Conservation (phyloP, 2,329 filamentous ascomycete genomes). For the Alternaria longipes region DNA sequence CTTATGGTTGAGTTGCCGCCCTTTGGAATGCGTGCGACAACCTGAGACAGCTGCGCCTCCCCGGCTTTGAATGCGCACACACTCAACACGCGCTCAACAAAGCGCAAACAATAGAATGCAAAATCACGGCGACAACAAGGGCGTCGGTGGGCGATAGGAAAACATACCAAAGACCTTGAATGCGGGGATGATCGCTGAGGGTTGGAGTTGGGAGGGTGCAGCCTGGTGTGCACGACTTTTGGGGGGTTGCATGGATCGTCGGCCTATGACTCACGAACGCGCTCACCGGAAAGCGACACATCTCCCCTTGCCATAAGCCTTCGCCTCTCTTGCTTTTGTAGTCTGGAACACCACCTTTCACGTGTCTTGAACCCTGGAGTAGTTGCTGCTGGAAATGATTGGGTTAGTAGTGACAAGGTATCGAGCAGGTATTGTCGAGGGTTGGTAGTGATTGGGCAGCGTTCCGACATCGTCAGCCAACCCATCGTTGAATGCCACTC, state of each 20-base stretch:
- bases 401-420: neutral
- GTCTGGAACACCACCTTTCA: constrained; percentile 2
- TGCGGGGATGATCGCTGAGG: constrained; percentile 8
- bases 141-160: neutral
- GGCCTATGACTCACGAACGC: constrained; percentile 36
- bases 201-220: constrained; percentile 6
- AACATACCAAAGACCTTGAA: constrained; percentile 14
- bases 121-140: constrained; percentile 11
- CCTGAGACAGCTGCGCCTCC: constrained; percentile 33
- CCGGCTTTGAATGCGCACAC: constrained; percentile 8
- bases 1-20: constrained; percentile 17
- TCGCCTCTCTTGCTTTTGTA: constrained; percentile 8
- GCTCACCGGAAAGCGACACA: constrained; percentile 30
- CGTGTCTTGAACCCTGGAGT: constrained; percentile 1
- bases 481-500: neutral
- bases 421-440: neutral
- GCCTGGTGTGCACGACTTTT: constrained; percentile 24
- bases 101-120: constrained; percentile 18
- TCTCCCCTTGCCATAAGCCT: constrained; percentile 24
- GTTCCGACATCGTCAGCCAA: neutral
- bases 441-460: neutral
- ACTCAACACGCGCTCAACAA: neutral
- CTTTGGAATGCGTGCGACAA: constrained; percentile 29
- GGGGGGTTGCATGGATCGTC: constrained; percentile 18
- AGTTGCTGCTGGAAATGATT: neutral